Evolutionary conservation across 345 rosid species (phyloP).

Genomic region (Eucalyptus marginata): DNA sequence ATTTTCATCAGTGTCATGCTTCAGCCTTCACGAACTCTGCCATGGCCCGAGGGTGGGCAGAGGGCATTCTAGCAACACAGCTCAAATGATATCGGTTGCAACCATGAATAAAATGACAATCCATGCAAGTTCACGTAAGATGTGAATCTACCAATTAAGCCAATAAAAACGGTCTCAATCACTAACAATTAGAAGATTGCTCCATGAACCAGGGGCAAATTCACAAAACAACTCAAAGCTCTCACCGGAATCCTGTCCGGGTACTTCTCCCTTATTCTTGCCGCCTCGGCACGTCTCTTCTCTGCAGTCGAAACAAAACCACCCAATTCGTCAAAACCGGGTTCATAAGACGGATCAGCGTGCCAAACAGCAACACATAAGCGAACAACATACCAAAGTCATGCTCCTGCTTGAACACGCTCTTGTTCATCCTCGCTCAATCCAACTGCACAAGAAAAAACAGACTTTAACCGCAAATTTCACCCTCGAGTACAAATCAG

Average conservation of each 20-base stretch:
- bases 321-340: background rate
- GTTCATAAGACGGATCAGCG: background rate
- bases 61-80: background rate
- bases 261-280: constrained; percentile 2
- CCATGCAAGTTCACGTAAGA: background rate
- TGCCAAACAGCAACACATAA: background rate
- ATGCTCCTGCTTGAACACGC: constrained; percentile 31
- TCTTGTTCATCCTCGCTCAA: constrained; percentile 12
- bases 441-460: background rate
- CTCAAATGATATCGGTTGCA: background rate
- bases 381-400: constrained; percentile 12
- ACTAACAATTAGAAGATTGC: background rate
- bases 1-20: background rate
- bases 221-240: background rate
- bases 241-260: constrained; percentile 1
- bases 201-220: background rate
- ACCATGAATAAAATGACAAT: background rate
- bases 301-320: background rate
- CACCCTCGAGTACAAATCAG: background rate
- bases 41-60: background rate
- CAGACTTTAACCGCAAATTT: background rate
- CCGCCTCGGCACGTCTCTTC: background rate
- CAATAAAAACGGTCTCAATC: background rate
- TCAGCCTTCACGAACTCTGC: background rate
- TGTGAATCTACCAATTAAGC: background rate